These are phyloP conservation scores for Dictyostelium intermedium DNA, from an alignment of 78 protist species.

Conservation along the genomic window DNA sequence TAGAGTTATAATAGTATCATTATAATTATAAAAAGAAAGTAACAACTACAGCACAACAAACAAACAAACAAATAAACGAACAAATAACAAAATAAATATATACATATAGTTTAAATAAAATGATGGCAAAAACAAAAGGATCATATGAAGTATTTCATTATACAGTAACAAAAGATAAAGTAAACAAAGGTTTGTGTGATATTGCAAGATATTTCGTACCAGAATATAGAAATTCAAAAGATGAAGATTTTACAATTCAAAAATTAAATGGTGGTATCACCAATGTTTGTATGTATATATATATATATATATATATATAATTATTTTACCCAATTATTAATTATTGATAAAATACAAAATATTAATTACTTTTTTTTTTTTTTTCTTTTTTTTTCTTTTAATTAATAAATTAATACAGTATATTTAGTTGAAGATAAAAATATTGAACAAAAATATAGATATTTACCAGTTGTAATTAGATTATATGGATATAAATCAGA, in stretches of 20 bases:
- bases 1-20: background rate
- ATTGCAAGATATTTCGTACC: slow-evolving; percentile 73
- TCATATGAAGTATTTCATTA: slow-evolving; percentile 73
- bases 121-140: slow-evolving; percentile 42
- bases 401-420: background rate
- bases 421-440: slow-evolving; percentile 69
- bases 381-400: no score
- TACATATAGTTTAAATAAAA: background rate
- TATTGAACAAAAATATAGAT: slow-evolving; percentile 51
- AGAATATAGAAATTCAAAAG: slow-evolving; percentile 60
- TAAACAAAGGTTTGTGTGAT: slow-evolving; percentile 47
- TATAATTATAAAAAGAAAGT: background rate
- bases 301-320: background rate
- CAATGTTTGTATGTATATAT: slow-evolving; percentile 57
- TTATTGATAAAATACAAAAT: no score
- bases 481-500: slow-evolving; percentile 81
- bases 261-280: slow-evolving; percentile 81
- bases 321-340: no score
- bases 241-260: slow-evolving; percentile 46
- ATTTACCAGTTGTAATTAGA: slow-evolving; percentile 79
- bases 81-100: background rate
- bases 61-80: background rate
- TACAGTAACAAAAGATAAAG: slow-evolving; percentile 57
- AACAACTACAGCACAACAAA: background rate
- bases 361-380: no score